Conservation (phyloP, 768 basidiomycete species). For the Boletus subparvulus region DNA sequence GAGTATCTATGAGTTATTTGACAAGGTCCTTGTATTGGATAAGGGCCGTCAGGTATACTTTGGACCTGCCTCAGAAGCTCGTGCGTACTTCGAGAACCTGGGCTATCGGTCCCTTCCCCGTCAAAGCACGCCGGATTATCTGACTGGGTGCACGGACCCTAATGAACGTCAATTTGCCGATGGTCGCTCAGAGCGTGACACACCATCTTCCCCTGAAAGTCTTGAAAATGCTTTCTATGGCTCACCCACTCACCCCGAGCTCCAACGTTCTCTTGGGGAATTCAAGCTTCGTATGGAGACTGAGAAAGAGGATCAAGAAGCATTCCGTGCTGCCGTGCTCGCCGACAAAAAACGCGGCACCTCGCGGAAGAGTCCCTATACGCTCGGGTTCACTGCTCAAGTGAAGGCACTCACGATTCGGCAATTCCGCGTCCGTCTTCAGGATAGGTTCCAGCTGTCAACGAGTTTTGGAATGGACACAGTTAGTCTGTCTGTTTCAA, state of each 20-base stretch:
- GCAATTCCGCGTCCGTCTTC: conserved; percentile 71
- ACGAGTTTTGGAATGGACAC: conserved; percentile 66
- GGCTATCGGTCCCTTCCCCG: conserved; percentile 76
- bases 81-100: conserved; percentile 72
- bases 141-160: conserved; percentile 80
- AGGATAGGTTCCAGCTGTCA: conserved; percentile 75
- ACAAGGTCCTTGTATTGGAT: conserved; percentile 85
- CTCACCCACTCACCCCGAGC: conserved; percentile 45
- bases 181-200: conserved; percentile 55
- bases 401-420: conserved; percentile 66
- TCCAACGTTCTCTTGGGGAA: conserved; percentile 50
- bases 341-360: conserved; percentile 79
- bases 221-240: conserved; percentile 62
- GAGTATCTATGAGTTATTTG: conserved; percentile 73
- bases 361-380: conserved; percentile 78
- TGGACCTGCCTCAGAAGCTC: conserved; percentile 71
- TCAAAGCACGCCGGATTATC: conserved; percentile 84
- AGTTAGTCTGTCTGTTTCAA: conserved; percentile 38
- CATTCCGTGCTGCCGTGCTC: conserved; percentile 73
- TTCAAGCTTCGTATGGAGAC: conserved; percentile 57
- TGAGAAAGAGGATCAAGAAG: conserved; percentile 66
- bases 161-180: conserved; percentile 80
- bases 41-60: conserved; percentile 81
- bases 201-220: conserved; percentile 61
- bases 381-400: conserved; percentile 74